A percentile compares a stretch with the other conserved stretches of the same genome.
These are phyloP conservation scores for Vaccinium macrocarpon DNA, from an alignment of 148 eudicot species.

Conservation along the genomic window DNA sequence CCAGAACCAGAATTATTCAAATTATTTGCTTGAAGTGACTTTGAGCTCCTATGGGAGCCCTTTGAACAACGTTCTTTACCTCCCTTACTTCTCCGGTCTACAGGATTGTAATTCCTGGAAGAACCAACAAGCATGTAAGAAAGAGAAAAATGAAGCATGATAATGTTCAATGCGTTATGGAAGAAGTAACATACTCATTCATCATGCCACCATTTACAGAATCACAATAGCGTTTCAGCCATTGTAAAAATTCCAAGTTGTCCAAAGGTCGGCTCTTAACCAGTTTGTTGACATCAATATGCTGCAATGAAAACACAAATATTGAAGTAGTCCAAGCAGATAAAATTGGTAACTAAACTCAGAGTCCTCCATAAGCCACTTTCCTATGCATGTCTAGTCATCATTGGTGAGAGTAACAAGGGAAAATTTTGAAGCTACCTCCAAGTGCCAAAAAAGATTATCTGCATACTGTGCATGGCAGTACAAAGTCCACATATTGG, in stretches of 20 bases:
- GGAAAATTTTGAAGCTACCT: not conserved
- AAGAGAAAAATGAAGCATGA: not conserved
- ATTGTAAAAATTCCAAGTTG: slow-evolving; percentile 93
- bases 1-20: slow-evolving; percentile 38
- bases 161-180: not conserved
- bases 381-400: not conserved
- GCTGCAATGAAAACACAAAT: slow-evolving; percentile 44
- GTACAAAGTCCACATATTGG: not conserved
- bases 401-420: not conserved
- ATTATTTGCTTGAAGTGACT: slow-evolving; percentile 72
- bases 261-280: slow-evolving; percentile 90
- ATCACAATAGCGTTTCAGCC: slow-evolving; percentile 95
- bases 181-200: slow-evolving; percentile 57
- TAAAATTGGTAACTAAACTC: not conserved
- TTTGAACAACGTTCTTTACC: slow-evolving; percentile 53
- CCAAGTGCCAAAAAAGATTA: not conserved
- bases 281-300: slow-evolving; percentile 81
- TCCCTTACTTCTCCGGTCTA: slow-evolving; percentile 75
- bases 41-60: slow-evolving; percentile 47
- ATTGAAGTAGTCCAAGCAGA: not conserved
- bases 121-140: slow-evolving; percentile 14
- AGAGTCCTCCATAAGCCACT: not conserved
- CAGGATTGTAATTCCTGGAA: slow-evolving; percentile 77
- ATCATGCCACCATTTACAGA: slow-evolving; percentile 81
- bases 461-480: not conserved